Evolutionary conservation across 306 rosid species (phyloP).

Genomic region (Lotus japonicus): DNA sequence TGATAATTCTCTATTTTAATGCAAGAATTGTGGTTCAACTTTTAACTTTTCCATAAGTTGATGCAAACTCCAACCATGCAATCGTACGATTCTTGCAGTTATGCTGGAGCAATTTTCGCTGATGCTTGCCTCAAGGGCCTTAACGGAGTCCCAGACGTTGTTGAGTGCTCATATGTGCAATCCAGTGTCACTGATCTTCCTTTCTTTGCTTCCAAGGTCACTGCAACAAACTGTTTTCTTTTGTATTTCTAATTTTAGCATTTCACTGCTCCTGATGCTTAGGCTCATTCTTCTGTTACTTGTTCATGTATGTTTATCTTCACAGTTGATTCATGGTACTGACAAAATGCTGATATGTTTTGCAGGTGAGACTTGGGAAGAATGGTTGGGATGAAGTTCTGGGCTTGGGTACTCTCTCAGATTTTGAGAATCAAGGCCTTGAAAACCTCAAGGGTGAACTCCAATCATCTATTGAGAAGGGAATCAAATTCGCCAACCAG

Average conservation of each 20-base stretch:
- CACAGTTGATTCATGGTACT: not conserved
- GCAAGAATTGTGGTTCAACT: not conserved
- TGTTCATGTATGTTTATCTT: not conserved
- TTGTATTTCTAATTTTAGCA: not conserved
- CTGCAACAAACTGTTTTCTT: not conserved
- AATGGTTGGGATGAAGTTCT: constrained; percentile 78
- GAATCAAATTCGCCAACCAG: constrained; percentile 69
- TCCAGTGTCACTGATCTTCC: constrained; percentile 83
- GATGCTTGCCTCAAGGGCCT: constrained; percentile 99
- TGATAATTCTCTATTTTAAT: not conserved
- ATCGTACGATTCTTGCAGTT: constrained; percentile 40
- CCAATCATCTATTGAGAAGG: constrained; percentile 79
- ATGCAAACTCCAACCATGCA: not conserved
- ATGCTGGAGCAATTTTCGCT: constrained; percentile 95
- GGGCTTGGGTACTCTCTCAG: constrained; percentile 77
- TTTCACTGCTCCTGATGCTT: too few species aligned
- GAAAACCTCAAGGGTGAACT: constrained; percentile 76
- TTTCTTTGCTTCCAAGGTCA: constrained; percentile 98
- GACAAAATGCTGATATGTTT: not conserved
- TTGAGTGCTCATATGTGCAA: constrained; percentile 92
- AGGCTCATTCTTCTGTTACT: too few species aligned
- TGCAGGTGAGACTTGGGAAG: constrained; percentile 91
- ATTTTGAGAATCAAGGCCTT: constrained; percentile 70
- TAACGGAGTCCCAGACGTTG: constrained; percentile 95
- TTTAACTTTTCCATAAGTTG: not conserved